These are phyloP conservation scores for Hericium erinaceus DNA, from an alignment of 768 basidiomycete species.

Conservation along the genomic window DNA sequence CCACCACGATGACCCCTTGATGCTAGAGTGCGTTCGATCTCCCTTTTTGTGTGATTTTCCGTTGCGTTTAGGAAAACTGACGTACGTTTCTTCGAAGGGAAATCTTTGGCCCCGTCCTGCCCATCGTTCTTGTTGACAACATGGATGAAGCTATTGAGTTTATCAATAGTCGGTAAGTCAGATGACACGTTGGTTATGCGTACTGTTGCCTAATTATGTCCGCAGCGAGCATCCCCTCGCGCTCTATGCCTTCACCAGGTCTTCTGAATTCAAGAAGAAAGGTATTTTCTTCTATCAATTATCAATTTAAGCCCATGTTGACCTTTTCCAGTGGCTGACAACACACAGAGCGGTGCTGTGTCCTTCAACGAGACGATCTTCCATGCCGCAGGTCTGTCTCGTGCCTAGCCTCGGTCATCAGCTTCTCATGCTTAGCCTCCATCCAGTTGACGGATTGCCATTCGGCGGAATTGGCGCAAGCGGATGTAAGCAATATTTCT, in stretches of 20 bases:
- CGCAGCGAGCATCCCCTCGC: slow-evolving; percentile 64
- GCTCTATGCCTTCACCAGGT: slow-evolving; percentile 65
- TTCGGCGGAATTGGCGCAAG: slow-evolving; percentile 66
- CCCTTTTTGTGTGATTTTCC: neutral
- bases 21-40: slow-evolving; percentile 50
- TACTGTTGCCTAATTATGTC: neutral
- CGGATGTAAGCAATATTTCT: slow-evolving; percentile 24
- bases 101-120: slow-evolving; percentile 74
- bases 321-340: slow-evolving; percentile 42
- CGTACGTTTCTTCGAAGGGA: slow-evolving; percentile 36
- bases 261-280: slow-evolving; percentile 47
- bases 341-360: slow-evolving; percentile 60
- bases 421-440: neutral
- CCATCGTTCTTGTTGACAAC: slow-evolving; percentile 57
- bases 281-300: slow-evolving; percentile 25
- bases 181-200: neutral
- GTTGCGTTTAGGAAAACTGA: neutral
- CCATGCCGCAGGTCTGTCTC: slow-evolving; percentile 40
- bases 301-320: neutral
- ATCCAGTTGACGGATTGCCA: slow-evolving; percentile 47
- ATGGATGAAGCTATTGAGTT: slow-evolving; percentile 63
- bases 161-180: slow-evolving; percentile 43
- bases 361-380: slow-evolving; percentile 61
- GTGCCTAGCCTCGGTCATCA: too few relatives aligned
- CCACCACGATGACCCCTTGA: slow-evolving; percentile 50